Conservation (phyloP, 805 yeast genomes). For the Metschnikowia kofuensis region DNA sequence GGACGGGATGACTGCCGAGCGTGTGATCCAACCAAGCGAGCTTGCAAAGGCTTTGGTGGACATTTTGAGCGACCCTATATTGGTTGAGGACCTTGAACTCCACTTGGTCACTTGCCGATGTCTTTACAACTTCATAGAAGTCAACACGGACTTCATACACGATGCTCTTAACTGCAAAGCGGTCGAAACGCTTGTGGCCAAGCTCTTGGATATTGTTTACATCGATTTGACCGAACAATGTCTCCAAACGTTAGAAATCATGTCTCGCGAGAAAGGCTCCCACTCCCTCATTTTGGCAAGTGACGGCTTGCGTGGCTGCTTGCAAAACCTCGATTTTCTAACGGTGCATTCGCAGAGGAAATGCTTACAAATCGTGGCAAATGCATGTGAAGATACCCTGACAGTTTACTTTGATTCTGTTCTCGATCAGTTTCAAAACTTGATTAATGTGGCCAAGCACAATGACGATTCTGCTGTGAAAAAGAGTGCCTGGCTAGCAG, state of each 20-base stretch:
- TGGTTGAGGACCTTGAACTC: slow-evolving; percentile 69
- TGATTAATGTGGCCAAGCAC: slow-evolving; percentile 54
- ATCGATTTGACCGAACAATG: slow-evolving; percentile 94
- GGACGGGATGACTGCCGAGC: slow-evolving; percentile 59
- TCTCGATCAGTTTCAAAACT: slow-evolving; percentile 54
- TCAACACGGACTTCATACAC: slow-evolving; percentile 59
- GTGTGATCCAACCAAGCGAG: slow-evolving; percentile 58
- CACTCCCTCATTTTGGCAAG: slow-evolving; percentile 49
- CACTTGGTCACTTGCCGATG: slow-evolving; percentile 83
- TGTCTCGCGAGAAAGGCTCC: slow-evolving; percentile 53
- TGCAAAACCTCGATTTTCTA: slow-evolving; percentile 81
- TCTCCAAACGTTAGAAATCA: slow-evolving; percentile 66
- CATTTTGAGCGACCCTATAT: slow-evolving; percentile 55
- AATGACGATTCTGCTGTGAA: slow-evolving; percentile 57
- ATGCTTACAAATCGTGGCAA: slow-evolving; percentile 69
- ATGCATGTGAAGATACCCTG: slow-evolving; percentile 54
- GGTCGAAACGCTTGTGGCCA: slow-evolving; percentile 61
- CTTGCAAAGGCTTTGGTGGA: slow-evolving; percentile 53
- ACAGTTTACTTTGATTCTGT: slow-evolving; percentile 45
- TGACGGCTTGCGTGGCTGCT: slow-evolving; percentile 62
- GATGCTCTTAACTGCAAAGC: slow-evolving; percentile 64
- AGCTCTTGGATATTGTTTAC: slow-evolving; percentile 69
- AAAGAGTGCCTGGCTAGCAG: slow-evolving; percentile 64
- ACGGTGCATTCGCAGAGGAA: slow-evolving; percentile 86
- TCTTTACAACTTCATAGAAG: slow-evolving; percentile 75